A percentile compares a stretch with the other conserved stretches of the same genome.
phyloP scores from a whole-genome alignment of 768 basidiomycete genomes.

The Albatrellus ellisii region DNA sequence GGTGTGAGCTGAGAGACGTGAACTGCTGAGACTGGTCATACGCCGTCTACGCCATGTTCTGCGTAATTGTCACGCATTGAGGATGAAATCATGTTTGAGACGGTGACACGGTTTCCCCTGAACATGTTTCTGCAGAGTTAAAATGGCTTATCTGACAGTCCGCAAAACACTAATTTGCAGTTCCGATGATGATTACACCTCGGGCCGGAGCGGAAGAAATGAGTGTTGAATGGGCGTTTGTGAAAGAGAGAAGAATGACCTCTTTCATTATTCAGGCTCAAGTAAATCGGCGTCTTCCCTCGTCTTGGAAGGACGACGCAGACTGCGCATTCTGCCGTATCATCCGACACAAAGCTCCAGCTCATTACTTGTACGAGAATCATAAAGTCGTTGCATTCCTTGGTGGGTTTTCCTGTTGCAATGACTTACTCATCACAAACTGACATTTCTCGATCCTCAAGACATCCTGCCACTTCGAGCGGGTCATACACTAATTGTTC shows the following conservation, averaged over 20 bases:
- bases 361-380: constrained; percentile 43
- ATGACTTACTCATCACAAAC: too few species aligned
- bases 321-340: constrained; percentile 58
- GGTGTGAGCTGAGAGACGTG: neutral
- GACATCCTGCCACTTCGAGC: constrained; percentile 56
- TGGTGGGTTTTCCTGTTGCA: constrained; percentile 24
- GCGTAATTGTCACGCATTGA: constrained; percentile 40
- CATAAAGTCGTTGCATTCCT: constrained; percentile 53
- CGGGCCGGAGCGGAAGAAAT: too few species aligned
- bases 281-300: constrained; percentile 28
- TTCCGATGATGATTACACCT: too few species aligned
- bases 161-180: too few species aligned
- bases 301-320: constrained; percentile 35
- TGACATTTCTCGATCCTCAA: constrained; percentile 15
- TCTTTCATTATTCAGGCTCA: constrained; percentile 63
- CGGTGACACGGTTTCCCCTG: constrained; percentile 15
- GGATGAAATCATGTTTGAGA: constrained; percentile 18
- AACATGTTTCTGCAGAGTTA: too few species aligned
- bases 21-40: constrained; percentile 15
- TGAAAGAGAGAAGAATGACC: constrained; percentile 32
- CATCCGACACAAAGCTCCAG: constrained; percentile 32
- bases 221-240: neutral
- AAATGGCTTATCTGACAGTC: too few species aligned
- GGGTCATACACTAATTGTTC: constrained; percentile 61
- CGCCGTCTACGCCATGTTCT: constrained; percentile 46